Base-by-base conservation (phyloP, 2,329 filamentous ascomycete genomes). In the Beauveria bassiana region DNA sequence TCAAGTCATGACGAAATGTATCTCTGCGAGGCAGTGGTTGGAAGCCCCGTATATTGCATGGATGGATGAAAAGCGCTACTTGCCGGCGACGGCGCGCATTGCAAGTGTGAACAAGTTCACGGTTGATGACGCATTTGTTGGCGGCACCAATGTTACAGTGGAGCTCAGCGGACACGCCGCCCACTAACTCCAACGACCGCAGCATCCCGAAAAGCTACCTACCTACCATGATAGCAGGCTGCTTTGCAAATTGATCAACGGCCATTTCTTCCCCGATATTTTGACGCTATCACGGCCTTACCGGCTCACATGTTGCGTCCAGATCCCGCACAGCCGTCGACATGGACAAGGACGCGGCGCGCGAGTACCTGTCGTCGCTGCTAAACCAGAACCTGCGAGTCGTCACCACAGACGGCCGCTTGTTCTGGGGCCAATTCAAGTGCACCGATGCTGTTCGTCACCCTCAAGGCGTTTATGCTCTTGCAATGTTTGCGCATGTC, bases 381-480 rank as follows among this genome's bases (percentile, higher is more conserved):
- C 79, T 96, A 58, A 90, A 90, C 73, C 90, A 90, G 72, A 90
- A 85, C 45, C 77, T 98, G 40, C 87, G 92, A 62, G 78, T 98
- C 60, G 84, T 89, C 68, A 90, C 89, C 16, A 90, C 86, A 5
- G 93, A 98, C 72, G 86, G 85, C 18, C 90, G 95, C 63, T 86
- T 96, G 73, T 99, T 98, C 74, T 85, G 92, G 61, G 95, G 95
- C 22, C 82, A 86, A 65, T 90, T 99, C 77, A 97, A 96, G 75
- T 99, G 95, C 78, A 97, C 93, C 34, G 95, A 99, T 78, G 86
- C 89, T 63, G 92, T 96, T 77, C 56, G 83, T 59, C 5, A 38
- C 2, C 34, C 56, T 12, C 47, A 16, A n/a, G 34, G 22, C 34
- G 9, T 24, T 18, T 5, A 20, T 10, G 5, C 24, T 28, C 7